Conservation (phyloP, 75 land plant species). For the Isoetes taiwanensis region DNA sequence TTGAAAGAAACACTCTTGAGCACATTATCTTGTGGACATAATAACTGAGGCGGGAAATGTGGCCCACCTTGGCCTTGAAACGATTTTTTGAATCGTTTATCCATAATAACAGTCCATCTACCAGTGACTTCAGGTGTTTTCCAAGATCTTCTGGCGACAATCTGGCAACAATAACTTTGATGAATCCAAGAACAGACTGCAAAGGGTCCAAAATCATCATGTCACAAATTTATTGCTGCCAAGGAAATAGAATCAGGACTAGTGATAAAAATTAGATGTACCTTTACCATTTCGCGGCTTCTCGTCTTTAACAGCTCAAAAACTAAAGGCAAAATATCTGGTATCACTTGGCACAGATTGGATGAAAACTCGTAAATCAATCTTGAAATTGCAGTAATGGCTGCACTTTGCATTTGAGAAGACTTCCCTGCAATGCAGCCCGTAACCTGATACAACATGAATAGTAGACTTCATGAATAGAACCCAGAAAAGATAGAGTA, state of each 20-base stretch:
- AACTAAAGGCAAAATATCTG: slow-evolving; percentile 60
- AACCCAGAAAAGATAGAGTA: no score
- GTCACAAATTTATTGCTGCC: not conserved
- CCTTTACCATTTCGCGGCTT: slow-evolving; percentile 77
- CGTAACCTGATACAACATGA: slow-evolving; percentile 38
- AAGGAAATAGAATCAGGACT: not conserved
- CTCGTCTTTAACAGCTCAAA: slow-evolving; percentile 57
- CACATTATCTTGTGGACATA: no score
- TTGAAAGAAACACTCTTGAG: not conserved
- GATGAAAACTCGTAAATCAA: slow-evolving; percentile 81
- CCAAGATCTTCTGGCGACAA: slow-evolving; percentile 54
- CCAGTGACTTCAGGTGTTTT: slow-evolving; percentile 45
- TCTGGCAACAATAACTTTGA: slow-evolving; percentile 84
- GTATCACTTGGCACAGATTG: slow-evolving; percentile 58
- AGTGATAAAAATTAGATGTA: slow-evolving; percentile 8
- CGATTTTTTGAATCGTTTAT: slow-evolving; percentile 70
- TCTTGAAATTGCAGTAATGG: slow-evolving; percentile 76
- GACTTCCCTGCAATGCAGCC: slow-evolving; percentile 71
- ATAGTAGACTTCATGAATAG: no score
- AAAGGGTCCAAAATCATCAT: not conserved
- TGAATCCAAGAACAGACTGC: slow-evolving; percentile 83
- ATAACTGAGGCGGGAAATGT: not conserved
- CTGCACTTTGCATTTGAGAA: slow-evolving; percentile 95
- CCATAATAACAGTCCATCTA: slow-evolving; percentile 75
- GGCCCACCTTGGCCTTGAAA: slow-evolving; percentile 74